Base-by-base conservation (phyloP, 306 rosid species). In the Dryas octopetala region DNA sequence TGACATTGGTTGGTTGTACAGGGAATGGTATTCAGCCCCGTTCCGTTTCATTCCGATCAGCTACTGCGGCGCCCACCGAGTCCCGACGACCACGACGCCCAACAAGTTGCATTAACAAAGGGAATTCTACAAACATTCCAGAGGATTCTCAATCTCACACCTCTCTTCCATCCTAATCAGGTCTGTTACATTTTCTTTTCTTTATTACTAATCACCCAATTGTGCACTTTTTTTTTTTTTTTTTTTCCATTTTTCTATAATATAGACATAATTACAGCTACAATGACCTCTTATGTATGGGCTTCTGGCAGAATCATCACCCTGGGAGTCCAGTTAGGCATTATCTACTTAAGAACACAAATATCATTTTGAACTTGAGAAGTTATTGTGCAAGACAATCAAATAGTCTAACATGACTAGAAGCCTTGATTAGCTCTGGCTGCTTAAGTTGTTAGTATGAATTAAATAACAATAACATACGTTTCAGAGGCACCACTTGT, bases 1-100 rank as follows among this genome's bases (percentile, higher is more conserved):
- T 46, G 5, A 45, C 9, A 11, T n/a, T 54, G 63, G 15, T 45
- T 55, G 73, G 62, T 61, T 5, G 44, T 57, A 5, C n/a, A 94
- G 98, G 98, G 97, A 72, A 85, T 87, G 85, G 88, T 88, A 54
- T 95, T 95, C 85, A 87, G 91, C 76, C 96, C 97, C 8, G 89
- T 95, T 17, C 87, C 86, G 32, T 91, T 91, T 90, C 93, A 90
- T 63, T 66, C 79, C 2, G 83, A 86, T 44, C 89, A 67, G 62
- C 74, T 58, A 7, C 78, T 44, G 50, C 55, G 59, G 43, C 44
- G 44, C 9, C 71, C 84, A 9, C 82, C 85, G 26, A 68, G 83
- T 61, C 74, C 83, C 1, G 91, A 89, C 76, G 78, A 14, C 17
- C 88, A 82, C 16, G 75, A 77, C 9, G 87, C 84, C 66, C 86